Evolutionary conservation across 2,329 filamentous ascomycete genomes (phyloP).

Genomic region (Chaetothyriales sp.): DNA sequence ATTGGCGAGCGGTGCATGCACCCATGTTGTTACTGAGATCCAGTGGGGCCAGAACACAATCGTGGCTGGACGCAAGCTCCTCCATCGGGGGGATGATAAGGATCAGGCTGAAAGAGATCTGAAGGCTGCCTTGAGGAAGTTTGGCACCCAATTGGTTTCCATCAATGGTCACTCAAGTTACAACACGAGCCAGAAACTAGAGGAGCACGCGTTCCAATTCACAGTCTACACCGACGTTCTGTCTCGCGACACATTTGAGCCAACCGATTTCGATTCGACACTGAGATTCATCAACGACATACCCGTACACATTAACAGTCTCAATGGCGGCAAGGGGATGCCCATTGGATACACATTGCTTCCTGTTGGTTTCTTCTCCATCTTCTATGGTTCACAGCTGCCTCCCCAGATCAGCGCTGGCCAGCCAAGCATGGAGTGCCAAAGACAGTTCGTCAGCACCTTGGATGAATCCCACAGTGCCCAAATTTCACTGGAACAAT

Average conservation of each 20-base stretch:
- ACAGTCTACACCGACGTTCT: not conserved
- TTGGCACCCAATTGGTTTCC: not conserved
- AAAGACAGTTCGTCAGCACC: not conserved
- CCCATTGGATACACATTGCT: slow-evolving; percentile 18
- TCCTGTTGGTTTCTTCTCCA: slow-evolving; percentile 14
- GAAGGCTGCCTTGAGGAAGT: not conserved
- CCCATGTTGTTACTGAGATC: slow-evolving; percentile 13
- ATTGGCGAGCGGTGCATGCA: slow-evolving; percentile 4
- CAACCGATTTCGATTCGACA: not conserved
- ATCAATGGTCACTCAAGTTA: not conserved
- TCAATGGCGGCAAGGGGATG: slow-evolving; percentile 16
- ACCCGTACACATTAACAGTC: not conserved
- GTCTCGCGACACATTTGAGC: not conserved
- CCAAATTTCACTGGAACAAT: slow-evolving; percentile 11
- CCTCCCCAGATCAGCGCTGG: slow-evolving; percentile 1
- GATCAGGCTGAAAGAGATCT: not conserved
- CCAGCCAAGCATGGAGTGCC: slow-evolving; percentile 4
- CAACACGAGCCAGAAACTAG: not conserved
- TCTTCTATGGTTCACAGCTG: slow-evolving; percentile 6
- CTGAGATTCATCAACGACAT: not conserved
- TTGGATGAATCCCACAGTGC: slow-evolving; percentile 12
- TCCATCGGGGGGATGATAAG: not conserved
- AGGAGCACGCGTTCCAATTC: not conserved
- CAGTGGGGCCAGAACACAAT: slow-evolving; percentile 11
- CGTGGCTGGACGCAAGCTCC: slow-evolving; percentile 5